phyloP scores from a whole-genome alignment of 371 early-diverging fungal species.

The Mucor mucedo region DNA sequence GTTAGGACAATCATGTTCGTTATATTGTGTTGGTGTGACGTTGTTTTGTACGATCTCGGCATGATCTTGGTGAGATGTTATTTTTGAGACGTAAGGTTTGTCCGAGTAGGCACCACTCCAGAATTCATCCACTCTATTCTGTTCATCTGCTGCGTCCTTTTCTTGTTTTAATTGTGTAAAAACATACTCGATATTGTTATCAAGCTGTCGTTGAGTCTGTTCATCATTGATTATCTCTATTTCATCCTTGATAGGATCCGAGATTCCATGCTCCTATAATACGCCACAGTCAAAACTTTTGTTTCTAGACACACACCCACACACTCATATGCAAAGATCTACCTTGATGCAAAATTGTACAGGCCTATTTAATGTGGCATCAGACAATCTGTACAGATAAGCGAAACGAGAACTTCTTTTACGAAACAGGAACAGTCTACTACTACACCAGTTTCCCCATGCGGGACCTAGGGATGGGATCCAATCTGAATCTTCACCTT shows the following conservation, averaged over 20 bases:
- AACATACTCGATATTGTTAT: too few species aligned
- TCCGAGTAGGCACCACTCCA: too few species aligned
- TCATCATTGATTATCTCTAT: not conserved
- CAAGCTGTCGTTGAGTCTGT: not conserved
- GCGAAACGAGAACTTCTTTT: conserved; percentile 16
- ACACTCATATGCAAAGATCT: not conserved
- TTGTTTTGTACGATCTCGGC: too few species aligned
- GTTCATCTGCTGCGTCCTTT: not conserved
- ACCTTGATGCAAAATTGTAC: conserved; percentile 29
- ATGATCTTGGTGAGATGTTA: too few species aligned
- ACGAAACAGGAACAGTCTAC: conserved; percentile 26
- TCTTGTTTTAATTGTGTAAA: not conserved
- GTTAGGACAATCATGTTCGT: not conserved
- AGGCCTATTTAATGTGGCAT: conserved; percentile 3
- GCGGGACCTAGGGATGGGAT: conserved; percentile 23
- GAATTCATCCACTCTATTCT: not conserved
- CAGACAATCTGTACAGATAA: conserved; percentile 21
- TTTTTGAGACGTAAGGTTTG: too few species aligned
- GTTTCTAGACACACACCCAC: too few species aligned
- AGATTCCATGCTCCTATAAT: not conserved
- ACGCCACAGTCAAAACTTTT: too few species aligned
- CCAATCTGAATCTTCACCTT: conserved; percentile 16
- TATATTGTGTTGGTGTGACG: too few species aligned
- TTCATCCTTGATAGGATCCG: not conserved
- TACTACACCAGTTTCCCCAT: conserved; percentile 30